Evolutionary conservation across 768 basidiomycete species (phyloP), one percentile per base, ranked within the genome.

Genomic region (Tulasnella sp.): DNA sequence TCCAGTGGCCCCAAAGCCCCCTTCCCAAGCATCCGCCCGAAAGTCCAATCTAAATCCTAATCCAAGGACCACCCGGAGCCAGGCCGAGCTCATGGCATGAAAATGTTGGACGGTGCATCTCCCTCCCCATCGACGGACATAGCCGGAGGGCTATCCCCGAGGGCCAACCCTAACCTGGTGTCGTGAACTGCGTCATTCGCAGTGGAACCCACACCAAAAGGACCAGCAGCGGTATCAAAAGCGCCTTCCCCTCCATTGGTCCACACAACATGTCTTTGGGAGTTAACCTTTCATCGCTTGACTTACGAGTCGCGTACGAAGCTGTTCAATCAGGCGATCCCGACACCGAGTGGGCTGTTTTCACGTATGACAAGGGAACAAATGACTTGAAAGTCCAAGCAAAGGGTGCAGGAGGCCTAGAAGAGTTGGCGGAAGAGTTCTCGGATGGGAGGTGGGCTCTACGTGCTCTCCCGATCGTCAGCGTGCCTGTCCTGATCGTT

Each of bases 391-490:
- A 86, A 77, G 83, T 87, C 18, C 85, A 86, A 74, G 83, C 82
- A 8, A 84, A 84, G n/a, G 87, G 87, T 16, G 82, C 80, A 12
- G 86, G 84, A 6, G 86, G 86, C 3, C 81, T 88, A 76, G 86
- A 87, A 56, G 86, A 87, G 74, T 87, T 99, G 2, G 91, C 94
- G 83, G 97, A 98, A 82, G 96, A 97, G 86, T 99, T 98, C 85
- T 94, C 92, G 58, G 96, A 98, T 85, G 97, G 96, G 80, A 89
- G 93, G 95, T 94, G 81, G 68, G 91, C 84, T 16, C 56, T 38
- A 14, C 31, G 18, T 21, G 38, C 78, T 48, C n/a, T n/a, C 16
- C 24, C 34, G 18, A 73, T 34, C 31, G 34, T 34, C 38, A 31
- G 56, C 16, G 12, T 31, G 62, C 34, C 31, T 36, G 16, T 27